Percentiles rank a stretch among this genome's conserved stretches.
Evolutionary conservation across 768 basidiomycete species (phyloP).

Genomic region (Lactarius deliciosus): DNA sequence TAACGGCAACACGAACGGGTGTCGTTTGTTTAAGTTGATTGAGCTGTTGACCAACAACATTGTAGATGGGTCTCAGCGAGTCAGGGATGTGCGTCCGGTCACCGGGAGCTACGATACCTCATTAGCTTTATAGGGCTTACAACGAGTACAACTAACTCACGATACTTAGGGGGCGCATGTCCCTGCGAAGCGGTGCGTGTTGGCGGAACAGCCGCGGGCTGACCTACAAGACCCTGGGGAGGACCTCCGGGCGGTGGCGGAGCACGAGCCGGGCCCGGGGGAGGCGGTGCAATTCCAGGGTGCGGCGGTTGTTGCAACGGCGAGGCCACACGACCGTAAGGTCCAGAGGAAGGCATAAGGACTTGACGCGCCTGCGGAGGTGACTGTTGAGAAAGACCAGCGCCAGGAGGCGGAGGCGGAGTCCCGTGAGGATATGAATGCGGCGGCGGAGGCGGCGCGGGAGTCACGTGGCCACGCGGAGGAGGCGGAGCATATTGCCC

Average conservation of each 20-base stretch:
- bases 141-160: constrained; percentile 43
- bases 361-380: constrained; percentile 34
- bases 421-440: constrained; percentile 38
- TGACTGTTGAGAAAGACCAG: constrained; percentile 33
- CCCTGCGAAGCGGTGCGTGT: constrained; percentile 16
- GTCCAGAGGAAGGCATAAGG: constrained; percentile 29
- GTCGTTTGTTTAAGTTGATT: constrained; percentile 66
- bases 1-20: constrained; percentile 56
- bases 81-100: constrained; percentile 92
- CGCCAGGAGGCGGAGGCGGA: constrained; percentile 44
- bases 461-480: constrained; percentile 33
- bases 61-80: constrained; percentile 59
- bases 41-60: constrained; percentile 63
- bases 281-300: constrained; percentile 19
- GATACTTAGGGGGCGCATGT: constrained; percentile 49
- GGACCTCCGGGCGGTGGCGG: constrained; percentile 35
- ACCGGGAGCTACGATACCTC: constrained; percentile 61
- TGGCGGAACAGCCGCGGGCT: constrained; percentile 17
- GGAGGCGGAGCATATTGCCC: constrained; percentile 32
- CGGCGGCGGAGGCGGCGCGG: constrained; percentile 30
- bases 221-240: constrained; percentile 13
- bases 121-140: constrained; percentile 14
- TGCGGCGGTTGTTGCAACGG: constrained; percentile 22
- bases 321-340: constrained; percentile 32
- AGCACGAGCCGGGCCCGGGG: constrained; percentile 31